phyloP scores from a whole-genome alignment of 164 flowering plant genomes.

The Nymphaea thermarum region DNA sequence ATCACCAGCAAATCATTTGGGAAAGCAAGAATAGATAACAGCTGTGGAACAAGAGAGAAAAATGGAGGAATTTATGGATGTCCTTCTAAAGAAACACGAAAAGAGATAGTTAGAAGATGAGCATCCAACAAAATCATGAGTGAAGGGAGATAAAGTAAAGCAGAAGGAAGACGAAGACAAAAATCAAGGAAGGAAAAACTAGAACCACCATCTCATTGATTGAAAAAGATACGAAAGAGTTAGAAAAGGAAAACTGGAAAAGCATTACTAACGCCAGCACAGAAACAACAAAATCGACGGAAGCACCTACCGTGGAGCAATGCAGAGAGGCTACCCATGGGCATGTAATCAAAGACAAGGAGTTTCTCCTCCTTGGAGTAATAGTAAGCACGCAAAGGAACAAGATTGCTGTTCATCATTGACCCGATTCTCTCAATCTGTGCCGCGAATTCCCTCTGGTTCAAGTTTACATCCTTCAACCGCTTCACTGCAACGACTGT shows the following conservation, averaged over 20 bases:
- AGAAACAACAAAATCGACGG: not conserved
- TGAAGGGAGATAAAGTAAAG: not conserved
- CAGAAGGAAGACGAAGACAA: not conserved
- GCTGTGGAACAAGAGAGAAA: too few relatives aligned
- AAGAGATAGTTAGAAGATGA: too few relatives aligned
- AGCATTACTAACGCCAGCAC: not conserved
- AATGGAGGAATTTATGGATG: too few relatives aligned
- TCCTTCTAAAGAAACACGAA: too few relatives aligned
- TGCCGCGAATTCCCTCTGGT: constrained; percentile 69
- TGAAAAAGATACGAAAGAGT: not conserved
- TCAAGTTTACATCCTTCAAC: constrained; percentile 54
- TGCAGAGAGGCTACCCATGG: constrained; percentile 95
- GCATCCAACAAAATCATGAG: too few relatives aligned
- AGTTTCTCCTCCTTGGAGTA: constrained; percentile 72
- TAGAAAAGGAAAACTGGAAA: not conserved
- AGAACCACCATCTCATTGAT: not conserved
- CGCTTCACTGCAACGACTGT: constrained; percentile 76
- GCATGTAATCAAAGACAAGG: constrained; percentile 84
- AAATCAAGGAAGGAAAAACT: not conserved
- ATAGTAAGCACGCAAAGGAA: constrained; percentile 73
- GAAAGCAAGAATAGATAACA: too few relatives aligned
- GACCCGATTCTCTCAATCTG: constrained; percentile 63
- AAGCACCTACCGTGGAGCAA: constrained; percentile 72
- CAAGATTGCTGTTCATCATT: constrained; percentile 61
- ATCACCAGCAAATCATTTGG: too few relatives aligned